Percentiles rank a stretch among this genome's conserved stretches.
Evolutionary conservation across 257 asterid genomes (phyloP).

Genomic region (Nicotiana otophora): DNA sequence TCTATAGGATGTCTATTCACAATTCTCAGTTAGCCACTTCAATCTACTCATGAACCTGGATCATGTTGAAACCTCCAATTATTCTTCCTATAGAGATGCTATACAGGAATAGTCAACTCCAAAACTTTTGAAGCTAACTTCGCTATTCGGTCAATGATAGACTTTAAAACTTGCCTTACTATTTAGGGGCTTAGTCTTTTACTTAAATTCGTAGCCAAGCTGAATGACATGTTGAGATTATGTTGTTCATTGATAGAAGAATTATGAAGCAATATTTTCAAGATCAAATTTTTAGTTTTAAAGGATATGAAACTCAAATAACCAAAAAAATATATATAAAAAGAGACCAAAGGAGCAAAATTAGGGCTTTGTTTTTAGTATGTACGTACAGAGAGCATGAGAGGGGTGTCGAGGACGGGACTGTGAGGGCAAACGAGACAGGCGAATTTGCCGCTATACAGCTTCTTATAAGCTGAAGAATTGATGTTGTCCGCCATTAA

Average conservation of each 20-base stretch:
- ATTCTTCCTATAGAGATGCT: not conserved
- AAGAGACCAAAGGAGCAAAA: not conserved
- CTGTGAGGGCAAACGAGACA: constrained; percentile 57
- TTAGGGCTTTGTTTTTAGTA: not conserved
- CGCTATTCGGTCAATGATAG: not conserved
- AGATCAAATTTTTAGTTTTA: not conserved
- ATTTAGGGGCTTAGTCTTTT: not conserved
- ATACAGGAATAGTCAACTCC: not conserved
- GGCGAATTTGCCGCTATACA: constrained; percentile 53
- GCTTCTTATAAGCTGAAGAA: constrained; percentile 49
- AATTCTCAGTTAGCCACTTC: not conserved
- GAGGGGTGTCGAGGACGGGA: constrained; percentile 64
- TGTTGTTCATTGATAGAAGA: not conserved
- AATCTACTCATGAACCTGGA: not conserved
- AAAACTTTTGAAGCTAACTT: not conserved
- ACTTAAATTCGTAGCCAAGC: not conserved
- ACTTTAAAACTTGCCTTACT: not conserved
- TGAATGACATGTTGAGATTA: not conserved
- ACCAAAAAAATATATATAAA: not conserved
- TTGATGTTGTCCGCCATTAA: constrained; percentile 42
- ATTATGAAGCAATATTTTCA: not conserved
- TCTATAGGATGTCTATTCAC: not conserved
- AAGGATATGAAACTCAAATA: not conserved
- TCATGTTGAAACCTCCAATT: not conserved
- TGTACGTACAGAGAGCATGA: constrained; percentile 47